phyloP scores from a whole-genome alignment of 139 green algal species.

The Chlorella sp. region DNA sequence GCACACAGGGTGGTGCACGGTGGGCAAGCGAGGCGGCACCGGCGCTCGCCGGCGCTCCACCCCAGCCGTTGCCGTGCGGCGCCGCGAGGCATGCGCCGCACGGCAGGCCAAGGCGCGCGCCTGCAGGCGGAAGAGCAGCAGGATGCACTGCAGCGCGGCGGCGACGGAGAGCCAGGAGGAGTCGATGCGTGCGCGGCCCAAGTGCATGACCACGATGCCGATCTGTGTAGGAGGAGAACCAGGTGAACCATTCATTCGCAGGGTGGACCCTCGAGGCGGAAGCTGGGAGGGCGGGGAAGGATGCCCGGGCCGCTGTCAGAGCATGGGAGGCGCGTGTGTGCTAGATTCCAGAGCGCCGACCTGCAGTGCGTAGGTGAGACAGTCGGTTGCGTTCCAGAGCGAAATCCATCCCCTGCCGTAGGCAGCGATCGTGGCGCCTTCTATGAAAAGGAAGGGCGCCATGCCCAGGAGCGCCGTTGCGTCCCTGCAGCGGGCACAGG shows the following conservation, averaged over 20 bases:
- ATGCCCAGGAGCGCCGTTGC: slow-evolving; percentile 49
- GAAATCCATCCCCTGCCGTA: slow-evolving; percentile 51
- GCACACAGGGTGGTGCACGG: too few relatives aligned
- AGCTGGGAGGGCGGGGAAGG: too few relatives aligned
- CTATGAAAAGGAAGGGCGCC: slow-evolving; percentile 54
- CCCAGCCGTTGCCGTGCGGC: neutral
- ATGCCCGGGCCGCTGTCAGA: too few relatives aligned
- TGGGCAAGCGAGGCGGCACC: too few relatives aligned
- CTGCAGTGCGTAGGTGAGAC: slow-evolving; percentile 49
- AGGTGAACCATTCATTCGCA: too few relatives aligned
- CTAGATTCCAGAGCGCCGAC: neutral
- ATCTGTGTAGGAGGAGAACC: too few relatives aligned
- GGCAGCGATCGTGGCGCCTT: slow-evolving; percentile 35
- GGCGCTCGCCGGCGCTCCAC: neutral
- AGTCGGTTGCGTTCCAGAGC: slow-evolving; percentile 61
- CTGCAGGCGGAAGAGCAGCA: slow-evolving; percentile 47
- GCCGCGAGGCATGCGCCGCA: neutral
- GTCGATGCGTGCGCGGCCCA: slow-evolving; percentile 32
- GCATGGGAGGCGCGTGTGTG: too few relatives aligned
- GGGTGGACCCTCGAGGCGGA: too few relatives aligned
- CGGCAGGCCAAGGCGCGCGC: too few relatives aligned
- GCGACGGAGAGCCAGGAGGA: slow-evolving; percentile 38
- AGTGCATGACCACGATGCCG: slow-evolving; percentile 46
- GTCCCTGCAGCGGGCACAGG: too few relatives aligned
- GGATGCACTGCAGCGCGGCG: slow-evolving; percentile 50